phyloP scores from a whole-genome alignment of 805 yeast genomes.

The Starmerella asiatica region DNA sequence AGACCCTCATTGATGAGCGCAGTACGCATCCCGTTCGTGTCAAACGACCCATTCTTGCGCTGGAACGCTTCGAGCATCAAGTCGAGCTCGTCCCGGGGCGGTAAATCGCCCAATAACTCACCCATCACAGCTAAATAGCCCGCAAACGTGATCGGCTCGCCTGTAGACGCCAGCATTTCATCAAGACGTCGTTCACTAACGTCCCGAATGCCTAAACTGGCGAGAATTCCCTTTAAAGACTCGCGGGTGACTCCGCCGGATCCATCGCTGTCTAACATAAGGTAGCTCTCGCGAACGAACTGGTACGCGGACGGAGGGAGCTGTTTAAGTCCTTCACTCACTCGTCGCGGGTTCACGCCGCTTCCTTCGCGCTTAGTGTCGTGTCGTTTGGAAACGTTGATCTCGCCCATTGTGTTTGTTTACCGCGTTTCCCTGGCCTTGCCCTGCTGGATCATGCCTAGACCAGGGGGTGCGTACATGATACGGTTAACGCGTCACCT shows the following conservation, averaged over 20 bases:
- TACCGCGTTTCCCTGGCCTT: too few species aligned
- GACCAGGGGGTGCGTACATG: too few species aligned
- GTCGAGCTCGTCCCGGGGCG: slow-evolving; percentile 19
- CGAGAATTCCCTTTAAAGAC: slow-evolving; percentile 17
- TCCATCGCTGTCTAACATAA: slow-evolving; percentile 21
- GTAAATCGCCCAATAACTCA: slow-evolving; percentile 17
- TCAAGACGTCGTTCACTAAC: slow-evolving; percentile 11
- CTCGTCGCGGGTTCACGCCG: slow-evolving; percentile 18
- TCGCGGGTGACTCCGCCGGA: slow-evolving; percentile 19
- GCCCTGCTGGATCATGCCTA: too few species aligned
- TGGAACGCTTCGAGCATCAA: slow-evolving; percentile 19
- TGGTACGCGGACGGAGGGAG: slow-evolving; percentile 20
- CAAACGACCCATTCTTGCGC: slow-evolving; percentile 15
- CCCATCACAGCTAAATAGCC: slow-evolving; percentile 21
- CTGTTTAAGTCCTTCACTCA: slow-evolving; percentile 21
- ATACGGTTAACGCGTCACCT: too few species aligned
- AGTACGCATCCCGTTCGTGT: slow-evolving; percentile 12
- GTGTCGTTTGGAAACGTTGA: too few species aligned
- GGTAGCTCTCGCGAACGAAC: slow-evolving; percentile 21
- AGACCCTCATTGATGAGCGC: slow-evolving; percentile 18
- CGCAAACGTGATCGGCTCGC: slow-evolving; percentile 21
- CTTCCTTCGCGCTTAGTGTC: neutral
- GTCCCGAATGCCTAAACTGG: slow-evolving; percentile 18
- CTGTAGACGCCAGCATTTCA: slow-evolving; percentile 20
- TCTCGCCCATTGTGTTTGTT: too few species aligned